Percentiles rank a stretch among this genome's conserved stretches.
phyloP scores from a whole-genome alignment of 2,329 filamentous ascomycete genomes.

The Ascomycota sp. region DNA sequence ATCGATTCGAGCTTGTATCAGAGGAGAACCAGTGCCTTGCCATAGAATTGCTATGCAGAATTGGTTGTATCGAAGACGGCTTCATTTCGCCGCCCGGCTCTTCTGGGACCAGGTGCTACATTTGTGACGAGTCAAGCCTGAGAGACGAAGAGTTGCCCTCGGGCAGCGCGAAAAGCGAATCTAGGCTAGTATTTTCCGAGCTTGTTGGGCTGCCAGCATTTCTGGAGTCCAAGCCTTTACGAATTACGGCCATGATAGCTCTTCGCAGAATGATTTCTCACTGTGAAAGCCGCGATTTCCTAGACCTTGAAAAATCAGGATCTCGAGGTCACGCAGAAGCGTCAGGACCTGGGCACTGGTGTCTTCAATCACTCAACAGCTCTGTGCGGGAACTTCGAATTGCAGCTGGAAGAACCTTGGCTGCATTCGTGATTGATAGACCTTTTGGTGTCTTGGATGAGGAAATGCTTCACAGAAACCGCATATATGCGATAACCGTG shows the following conservation, averaged over 20 bases:
- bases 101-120: constrained; percentile 4
- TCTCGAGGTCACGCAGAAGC: constrained; percentile 34
- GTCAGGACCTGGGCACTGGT: constrained; percentile 55
- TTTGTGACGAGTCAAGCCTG: constrained; percentile 6
- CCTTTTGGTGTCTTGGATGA: constrained; percentile 4
- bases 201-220: constrained; percentile 24
- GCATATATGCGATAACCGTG: constrained; percentile 45
- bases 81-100: neutral
- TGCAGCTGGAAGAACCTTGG: constrained; percentile 47
- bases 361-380: constrained; percentile 58
- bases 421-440: constrained; percentile 33
- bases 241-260: constrained; percentile 49
- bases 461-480: constrained; percentile 20
- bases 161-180: constrained; percentile 11
- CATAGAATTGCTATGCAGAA: constrained; percentile 30
- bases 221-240: constrained; percentile 30
- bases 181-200: constrained; percentile 22
- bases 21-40: constrained; percentile 28
- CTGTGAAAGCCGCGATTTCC: constrained; percentile 30
- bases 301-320: constrained; percentile 44
- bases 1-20: constrained; percentile 20
- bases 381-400: constrained; percentile 69
- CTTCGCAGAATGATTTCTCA: constrained; percentile 50
- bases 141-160: neutral
- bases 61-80: constrained; percentile 13